Evolutionary conservation across 2,329 filamentous ascomycete species (phyloP), one percentile per base, ranked within the genome.

Genomic region (Hawksworthiomyces lignivorus): DNA sequence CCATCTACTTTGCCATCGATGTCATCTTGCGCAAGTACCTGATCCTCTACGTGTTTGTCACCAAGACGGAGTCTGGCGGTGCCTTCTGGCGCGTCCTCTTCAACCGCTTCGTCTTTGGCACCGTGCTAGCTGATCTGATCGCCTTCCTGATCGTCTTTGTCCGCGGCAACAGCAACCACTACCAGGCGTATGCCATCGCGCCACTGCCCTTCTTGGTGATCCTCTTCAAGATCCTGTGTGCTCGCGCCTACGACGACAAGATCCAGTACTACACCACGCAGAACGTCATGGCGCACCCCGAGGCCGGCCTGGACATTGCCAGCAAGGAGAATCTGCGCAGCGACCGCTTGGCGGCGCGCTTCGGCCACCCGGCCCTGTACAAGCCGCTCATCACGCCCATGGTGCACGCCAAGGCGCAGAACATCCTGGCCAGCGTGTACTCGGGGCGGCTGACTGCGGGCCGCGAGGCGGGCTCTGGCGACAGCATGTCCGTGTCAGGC

Each of bases 31-130:
- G 95, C 73, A 97, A 97, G 65, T 98, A 98, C 57, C 70, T 96
- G 34, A 67, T 97, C 29, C 74, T 97, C 51, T 95, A 98, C 63
- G 84, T 96, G 50, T 97, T 96, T 57, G 77, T 94, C 50, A 98
- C 92, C 35, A 98, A 97, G 68, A 95, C 84, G 21, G 92, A 98
- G 58, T 96, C 89, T 0, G 92, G 89, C 8, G 92, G 92, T 38
- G 77, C 84, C 59, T 95, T 87, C 58, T 98, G 92, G 92, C 80
- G 87, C 15, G 77, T 89, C 1, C 62, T 97, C 7, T 94, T 87
- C 71, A 98, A 98, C 62, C 84, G 92, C n/a, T 72, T 96, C 59
- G 67, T 97, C 19, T 90, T 96, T 53, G 86, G 80, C 21, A 72
- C 79, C 1, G 76, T 94, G 21, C 67, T 98, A 8, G 76, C 86